These are phyloP conservation scores for Eucalyptus paniculata DNA, from an alignment of 345 rosid genomes.

Conservation along the genomic window DNA sequence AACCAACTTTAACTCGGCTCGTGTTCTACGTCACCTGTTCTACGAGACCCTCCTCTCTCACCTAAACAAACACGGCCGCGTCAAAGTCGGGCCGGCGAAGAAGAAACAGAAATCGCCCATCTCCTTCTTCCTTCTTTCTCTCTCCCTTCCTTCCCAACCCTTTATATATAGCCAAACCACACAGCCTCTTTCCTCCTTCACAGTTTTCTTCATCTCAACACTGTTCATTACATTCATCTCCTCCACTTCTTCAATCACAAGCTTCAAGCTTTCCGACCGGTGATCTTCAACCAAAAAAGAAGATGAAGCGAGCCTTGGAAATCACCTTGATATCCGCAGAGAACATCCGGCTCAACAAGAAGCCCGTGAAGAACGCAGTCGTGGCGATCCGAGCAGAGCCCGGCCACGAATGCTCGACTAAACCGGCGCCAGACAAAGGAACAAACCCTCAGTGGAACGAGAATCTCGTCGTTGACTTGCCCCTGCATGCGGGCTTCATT, in stretches of 20 bases:
- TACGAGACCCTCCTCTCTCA: background rate
- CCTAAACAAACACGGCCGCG: background rate
- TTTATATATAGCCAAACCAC: background rate
- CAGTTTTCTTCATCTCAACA: background rate
- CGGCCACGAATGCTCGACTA: background rate
- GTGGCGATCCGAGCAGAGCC: conserved; percentile 15
- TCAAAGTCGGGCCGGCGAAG: background rate
- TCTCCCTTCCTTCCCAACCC: background rate
- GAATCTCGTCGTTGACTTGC: conserved; percentile 15
- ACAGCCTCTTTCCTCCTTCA: background rate
- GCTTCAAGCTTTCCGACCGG: background rate
- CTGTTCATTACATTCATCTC: background rate
- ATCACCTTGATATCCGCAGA: conserved; percentile 45
- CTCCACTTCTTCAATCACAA: background rate
- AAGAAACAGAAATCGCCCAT: background rate
- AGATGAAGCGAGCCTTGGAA: background rate
- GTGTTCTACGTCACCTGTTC: background rate
- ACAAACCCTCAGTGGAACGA: conserved; percentile 46
- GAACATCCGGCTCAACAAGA: conserved; percentile 26
- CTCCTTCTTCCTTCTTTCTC: background rate
- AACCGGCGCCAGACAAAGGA: conserved; percentile 17
- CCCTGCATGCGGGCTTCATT: conserved; percentile 17
- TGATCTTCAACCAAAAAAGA: background rate
- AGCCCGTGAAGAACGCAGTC: conserved; percentile 25
- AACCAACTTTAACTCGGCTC: background rate